phyloP scores from a whole-genome alignment of 2,329 filamentous ascomycete genomes.

The Gaeumannomyces tritici region DNA sequence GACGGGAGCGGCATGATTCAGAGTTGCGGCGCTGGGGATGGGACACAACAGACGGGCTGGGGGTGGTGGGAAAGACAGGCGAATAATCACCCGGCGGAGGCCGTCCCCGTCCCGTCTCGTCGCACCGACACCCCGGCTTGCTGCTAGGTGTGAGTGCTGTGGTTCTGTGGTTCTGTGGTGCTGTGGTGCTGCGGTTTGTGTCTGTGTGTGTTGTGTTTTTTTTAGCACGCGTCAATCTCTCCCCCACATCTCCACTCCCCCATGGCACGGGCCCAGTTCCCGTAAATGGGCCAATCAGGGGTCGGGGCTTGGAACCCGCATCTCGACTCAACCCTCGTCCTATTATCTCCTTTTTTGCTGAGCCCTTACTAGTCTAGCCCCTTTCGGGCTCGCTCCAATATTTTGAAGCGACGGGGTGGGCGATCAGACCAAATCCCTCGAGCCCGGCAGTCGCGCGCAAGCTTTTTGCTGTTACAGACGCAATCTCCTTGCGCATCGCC shows the following conservation, averaged over 20 bases:
- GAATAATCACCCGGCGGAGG: background rate
- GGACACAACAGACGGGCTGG: no score
- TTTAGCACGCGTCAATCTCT: background rate
- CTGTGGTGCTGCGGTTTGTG: no score
- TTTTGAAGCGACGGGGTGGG: background rate
- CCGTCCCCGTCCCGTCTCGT: background rate
- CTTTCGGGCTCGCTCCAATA: background rate
- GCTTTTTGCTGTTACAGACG: background rate
- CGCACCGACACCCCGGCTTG: background rate
- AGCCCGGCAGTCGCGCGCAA: background rate
- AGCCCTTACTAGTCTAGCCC: background rate
- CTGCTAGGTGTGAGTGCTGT: no score
- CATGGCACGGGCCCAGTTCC: background rate
- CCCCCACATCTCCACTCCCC: background rate
- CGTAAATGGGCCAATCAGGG: background rate
- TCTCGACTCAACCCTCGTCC: background rate
- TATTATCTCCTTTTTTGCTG: background rate
- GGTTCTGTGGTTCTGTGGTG: no score
- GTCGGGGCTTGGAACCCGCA: background rate
- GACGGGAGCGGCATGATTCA: no score
- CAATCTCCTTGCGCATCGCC: background rate
- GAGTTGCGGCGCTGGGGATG: no score
- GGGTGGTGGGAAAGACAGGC: background rate
- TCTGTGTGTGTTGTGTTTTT: background rate
- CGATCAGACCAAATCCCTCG: background rate